Evolutionary conservation across 345 rosid genomes (phyloP).

Genomic region (Chamaenerion angustifolium): DNA sequence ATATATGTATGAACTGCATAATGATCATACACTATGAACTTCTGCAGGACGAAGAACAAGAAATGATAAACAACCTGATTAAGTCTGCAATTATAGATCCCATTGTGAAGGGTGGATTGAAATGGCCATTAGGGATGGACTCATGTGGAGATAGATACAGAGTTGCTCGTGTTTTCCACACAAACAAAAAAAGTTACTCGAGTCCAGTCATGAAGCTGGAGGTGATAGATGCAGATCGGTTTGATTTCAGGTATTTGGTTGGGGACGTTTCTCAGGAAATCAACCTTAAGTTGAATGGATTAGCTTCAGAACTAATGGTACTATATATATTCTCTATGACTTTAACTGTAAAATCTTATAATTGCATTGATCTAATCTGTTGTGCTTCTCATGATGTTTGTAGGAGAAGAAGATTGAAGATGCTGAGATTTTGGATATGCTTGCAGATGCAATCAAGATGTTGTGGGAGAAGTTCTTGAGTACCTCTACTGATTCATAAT

Average conservation of each 20-base stretch:
- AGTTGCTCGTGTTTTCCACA: conserved; percentile 36
- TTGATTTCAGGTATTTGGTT: conserved; percentile 22
- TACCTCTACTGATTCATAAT: not conserved
- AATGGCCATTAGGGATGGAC: conserved; percentile 42
- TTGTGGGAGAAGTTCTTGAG: conserved; percentile 26
- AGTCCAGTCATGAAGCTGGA: conserved; percentile 30
- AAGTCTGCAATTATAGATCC: conserved; percentile 40
- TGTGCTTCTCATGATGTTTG: not conserved
- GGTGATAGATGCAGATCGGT: conserved; percentile 46
- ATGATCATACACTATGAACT: not conserved
- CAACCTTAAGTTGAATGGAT: conserved; percentile 32
- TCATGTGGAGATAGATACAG: conserved; percentile 26
- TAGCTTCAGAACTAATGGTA: conserved; percentile 24
- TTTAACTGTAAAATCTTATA: not conserved
- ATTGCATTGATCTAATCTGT: not conserved
- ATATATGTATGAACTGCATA: not conserved
- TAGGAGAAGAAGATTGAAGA: conserved; percentile 16
- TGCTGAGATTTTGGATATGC: conserved; percentile 11
- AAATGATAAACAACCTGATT: conserved; percentile 28
- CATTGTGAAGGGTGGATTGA: conserved; percentile 51
- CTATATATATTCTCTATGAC: conserved; percentile 1
- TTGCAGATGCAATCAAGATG: conserved; percentile 21
- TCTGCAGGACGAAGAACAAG: conserved; percentile 45
- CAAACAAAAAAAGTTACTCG: conserved; percentile 19
- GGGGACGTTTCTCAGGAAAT: conserved; percentile 30